Conservation (phyloP, 75 land plant species). For the Azolla pinnata region DNA sequence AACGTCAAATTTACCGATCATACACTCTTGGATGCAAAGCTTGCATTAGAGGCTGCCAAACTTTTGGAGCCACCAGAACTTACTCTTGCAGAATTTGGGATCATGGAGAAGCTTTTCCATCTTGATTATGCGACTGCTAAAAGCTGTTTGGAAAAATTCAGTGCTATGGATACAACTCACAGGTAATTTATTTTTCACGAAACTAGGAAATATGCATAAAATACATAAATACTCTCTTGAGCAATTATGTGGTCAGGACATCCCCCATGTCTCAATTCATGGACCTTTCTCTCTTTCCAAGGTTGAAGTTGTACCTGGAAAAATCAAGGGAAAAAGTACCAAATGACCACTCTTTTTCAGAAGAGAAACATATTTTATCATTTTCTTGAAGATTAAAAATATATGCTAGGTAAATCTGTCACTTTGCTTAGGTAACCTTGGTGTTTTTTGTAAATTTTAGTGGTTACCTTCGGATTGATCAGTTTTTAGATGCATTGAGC, state of each 20-base stretch:
- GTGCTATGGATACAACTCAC: conserved; percentile 26
- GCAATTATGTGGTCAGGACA: too few species aligned
- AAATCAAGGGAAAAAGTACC: too few species aligned
- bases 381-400: too few species aligned
- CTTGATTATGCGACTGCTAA: conserved; percentile 18
- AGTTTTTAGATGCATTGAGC: conserved; percentile 23
- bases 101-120: conserved; percentile 28
- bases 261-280: background rate
- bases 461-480: conserved; percentile 15
- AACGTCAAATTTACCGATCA: conserved; percentile 19
- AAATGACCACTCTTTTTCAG: too few species aligned
- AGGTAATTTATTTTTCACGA: conserved; percentile 16
- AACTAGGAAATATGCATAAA: too few species aligned
- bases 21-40: conserved; percentile 21
- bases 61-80: conserved; percentile 21
- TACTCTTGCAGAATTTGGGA: conserved; percentile 21
- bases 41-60: conserved; percentile 18
- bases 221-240: too few species aligned
- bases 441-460: conserved; percentile 6
- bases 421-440: too few species aligned
- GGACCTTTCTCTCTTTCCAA: background rate
- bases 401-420: too few species aligned
- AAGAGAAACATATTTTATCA: too few species aligned
- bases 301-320: too few species aligned
- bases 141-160: conserved; percentile 23